A percentile compares a stretch with the other conserved stretches of the same genome.
These are phyloP conservation scores for Didymella glomerata DNA, from an alignment of 2,329 filamentous ascomycete species.

Conservation along the genomic window DNA sequence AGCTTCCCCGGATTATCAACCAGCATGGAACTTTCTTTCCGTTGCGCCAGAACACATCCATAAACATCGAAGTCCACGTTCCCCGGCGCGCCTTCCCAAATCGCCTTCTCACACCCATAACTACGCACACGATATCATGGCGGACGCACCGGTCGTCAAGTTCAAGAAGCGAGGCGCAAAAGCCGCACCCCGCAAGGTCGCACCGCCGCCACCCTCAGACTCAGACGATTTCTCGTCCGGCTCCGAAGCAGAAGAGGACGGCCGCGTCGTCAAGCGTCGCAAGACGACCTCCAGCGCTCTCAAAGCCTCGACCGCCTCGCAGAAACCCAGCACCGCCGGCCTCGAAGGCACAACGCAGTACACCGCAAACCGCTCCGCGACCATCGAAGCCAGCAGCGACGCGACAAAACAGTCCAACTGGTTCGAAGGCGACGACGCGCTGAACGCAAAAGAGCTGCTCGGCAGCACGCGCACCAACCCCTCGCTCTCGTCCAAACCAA, in stretches of 20 bases:
- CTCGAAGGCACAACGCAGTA: conserved; percentile 61
- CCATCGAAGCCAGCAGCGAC: conserved; percentile 76
- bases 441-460: conserved; percentile 64
- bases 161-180: conserved; percentile 90
- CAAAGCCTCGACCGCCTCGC: conserved; percentile 68
- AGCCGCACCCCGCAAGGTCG: conserved; percentile 80
- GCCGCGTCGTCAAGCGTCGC: conserved; percentile 79
- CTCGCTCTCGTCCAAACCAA: conserved; percentile 28
- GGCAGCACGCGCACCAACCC: conserved; percentile 62
- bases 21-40: conserved; percentile 16
- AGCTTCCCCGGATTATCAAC: conserved; percentile 21
- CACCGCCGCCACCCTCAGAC: conserved; percentile 74
- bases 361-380: conserved; percentile 67
- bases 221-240: conserved; percentile 69
- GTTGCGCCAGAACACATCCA: conserved; percentile 4
- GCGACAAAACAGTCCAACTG: conserved; percentile 90
- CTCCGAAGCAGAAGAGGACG: conserved; percentile 73
- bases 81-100: no score
- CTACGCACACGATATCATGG: conserved; percentile 15
- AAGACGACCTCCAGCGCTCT: conserved; percentile 73
- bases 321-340: conserved; percentile 52
- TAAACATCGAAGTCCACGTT: background rate
- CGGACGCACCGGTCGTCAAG: conserved; percentile 65
- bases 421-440: conserved; percentile 71
- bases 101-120: background rate